These are phyloP conservation scores for Phytophthora hybrid DNA, from an alignment of 352 stramenopile genomes.

Conservation along the genomic window DNA sequence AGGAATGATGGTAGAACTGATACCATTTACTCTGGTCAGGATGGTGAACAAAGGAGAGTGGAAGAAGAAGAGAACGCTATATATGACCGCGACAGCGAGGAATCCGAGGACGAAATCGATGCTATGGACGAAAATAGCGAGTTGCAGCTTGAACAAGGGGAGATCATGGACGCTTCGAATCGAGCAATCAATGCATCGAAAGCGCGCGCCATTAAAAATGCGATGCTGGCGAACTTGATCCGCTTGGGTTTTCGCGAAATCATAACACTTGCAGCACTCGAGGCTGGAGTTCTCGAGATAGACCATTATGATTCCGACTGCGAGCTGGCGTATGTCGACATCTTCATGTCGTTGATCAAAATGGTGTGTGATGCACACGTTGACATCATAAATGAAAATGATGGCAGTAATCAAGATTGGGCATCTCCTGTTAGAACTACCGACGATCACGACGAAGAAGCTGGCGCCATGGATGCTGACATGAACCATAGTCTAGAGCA, in stretches of 20 bases:
- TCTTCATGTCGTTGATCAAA: slow-evolving; percentile 81
- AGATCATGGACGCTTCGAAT: slow-evolving; percentile 55
- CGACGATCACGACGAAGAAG: background rate
- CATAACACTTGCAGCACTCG: slow-evolving; percentile 54
- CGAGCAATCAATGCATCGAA: slow-evolving; percentile 72
- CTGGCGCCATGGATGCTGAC: background rate
- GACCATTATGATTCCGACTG: slow-evolving; percentile 76
- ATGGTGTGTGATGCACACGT: slow-evolving; percentile 80
- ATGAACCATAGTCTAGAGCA: slow-evolving; percentile 25
- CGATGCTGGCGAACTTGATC: slow-evolving; percentile 61
- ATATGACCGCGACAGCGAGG: background rate
- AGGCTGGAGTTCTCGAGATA: slow-evolving; percentile 70
- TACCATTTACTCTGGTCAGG: background rate
- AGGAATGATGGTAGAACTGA: background rate
- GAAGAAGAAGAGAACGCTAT: slow-evolving; percentile 6
- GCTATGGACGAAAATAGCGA: slow-evolving; percentile 3
- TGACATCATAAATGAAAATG: slow-evolving; percentile 41
- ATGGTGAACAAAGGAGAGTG: background rate
- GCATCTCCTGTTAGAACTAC: background rate
- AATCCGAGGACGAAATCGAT: slow-evolving; percentile 5
- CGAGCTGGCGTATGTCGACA: slow-evolving; percentile 83
- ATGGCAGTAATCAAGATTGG: slow-evolving; percentile 17
- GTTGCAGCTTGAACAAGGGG: slow-evolving; percentile 35
- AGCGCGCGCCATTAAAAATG: slow-evolving; percentile 60
- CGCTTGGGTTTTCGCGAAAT: slow-evolving; percentile 59